Percentiles rank a stretch among this genome's conserved stretches.
Evolutionary conservation across 352 stramenopile species (phyloP).

Genomic region (Blastocystis sp.): DNA sequence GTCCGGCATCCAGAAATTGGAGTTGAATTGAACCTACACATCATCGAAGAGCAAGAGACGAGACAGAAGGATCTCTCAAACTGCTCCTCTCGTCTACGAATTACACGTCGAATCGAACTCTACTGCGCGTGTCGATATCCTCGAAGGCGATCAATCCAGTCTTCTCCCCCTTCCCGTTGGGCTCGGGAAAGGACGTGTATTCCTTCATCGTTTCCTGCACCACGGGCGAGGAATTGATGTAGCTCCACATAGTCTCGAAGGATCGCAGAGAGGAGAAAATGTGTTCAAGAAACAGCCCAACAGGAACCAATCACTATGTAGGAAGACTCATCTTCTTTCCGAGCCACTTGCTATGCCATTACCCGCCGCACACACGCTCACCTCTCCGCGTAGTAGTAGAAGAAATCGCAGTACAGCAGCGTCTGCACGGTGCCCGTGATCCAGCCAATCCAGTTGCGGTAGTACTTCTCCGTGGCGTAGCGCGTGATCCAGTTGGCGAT

Average conservation of each 20-base stretch:
- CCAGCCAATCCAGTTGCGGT: constrained; percentile 96
- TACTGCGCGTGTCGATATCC: neutral
- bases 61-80: neutral
- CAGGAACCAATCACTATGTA: constrained; percentile 54
- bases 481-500: constrained; percentile 99
- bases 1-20: constrained; percentile 56
- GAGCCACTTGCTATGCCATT: constrained; percentile 63
- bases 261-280: neutral
- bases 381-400: constrained; percentile 92
- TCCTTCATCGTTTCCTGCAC: neutral
- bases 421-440: constrained; percentile 96
- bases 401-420: constrained; percentile 98
- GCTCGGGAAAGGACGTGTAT: constrained; percentile 65
- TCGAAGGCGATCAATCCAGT: constrained; percentile 46
- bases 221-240: neutral
- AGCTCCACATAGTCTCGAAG: constrained; percentile 33
- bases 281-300: constrained; percentile 8
- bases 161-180: constrained; percentile 34
- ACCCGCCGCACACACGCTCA: neutral
- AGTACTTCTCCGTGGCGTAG: constrained; percentile 85
- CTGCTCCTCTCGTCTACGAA: neutral
- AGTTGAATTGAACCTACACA: constrained; percentile 15
- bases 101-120: neutral
- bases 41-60: neutral
- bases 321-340: constrained; percentile 70